Percentiles rank a stretch among this genome's conserved stretches.
Evolutionary conservation across 2,329 filamentous ascomycete species (phyloP).

Genomic region (Saccharata proteae): DNA sequence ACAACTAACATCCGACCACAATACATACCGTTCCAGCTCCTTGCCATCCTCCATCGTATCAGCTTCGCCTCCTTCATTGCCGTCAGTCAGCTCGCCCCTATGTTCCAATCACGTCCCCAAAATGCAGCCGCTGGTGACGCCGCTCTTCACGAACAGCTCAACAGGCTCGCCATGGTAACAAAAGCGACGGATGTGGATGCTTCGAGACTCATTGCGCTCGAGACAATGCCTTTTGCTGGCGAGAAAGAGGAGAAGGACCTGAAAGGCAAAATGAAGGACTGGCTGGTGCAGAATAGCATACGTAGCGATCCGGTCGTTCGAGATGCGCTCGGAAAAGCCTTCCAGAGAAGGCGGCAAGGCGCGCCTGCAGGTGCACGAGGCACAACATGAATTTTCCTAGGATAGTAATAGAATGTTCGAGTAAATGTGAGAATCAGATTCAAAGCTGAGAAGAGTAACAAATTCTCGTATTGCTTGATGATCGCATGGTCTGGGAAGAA

Average conservation of each 20-base stretch:
- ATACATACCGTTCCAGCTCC: conserved; percentile 75
- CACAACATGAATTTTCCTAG: conserved; percentile 16
- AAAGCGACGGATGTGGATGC: conserved; percentile 57
- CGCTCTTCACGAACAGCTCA: conserved; percentile 48
- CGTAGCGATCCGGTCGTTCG: conserved; percentile 68
- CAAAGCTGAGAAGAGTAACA: too few relatives aligned
- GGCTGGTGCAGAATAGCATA: conserved; percentile 78
- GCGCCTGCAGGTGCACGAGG: conserved; percentile 46
- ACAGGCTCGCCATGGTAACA: conserved; percentile 51
- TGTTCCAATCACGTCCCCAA: conserved; percentile 10
- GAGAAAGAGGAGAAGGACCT: conserved; percentile 54
- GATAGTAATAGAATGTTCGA: too few relatives aligned
- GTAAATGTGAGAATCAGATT: too few relatives aligned
- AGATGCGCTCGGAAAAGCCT: conserved; percentile 59
- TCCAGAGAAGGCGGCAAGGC: conserved; percentile 50
- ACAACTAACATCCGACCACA: conserved; percentile 39
- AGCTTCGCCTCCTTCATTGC: conserved; percentile 44
- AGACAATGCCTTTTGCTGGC: conserved; percentile 70
- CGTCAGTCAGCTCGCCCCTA: conserved; percentile 32
- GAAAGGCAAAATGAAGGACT: conserved; percentile 65
- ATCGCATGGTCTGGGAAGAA: too few relatives aligned
- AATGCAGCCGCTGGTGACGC: conserved; percentile 2
- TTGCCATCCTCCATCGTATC: conserved; percentile 62
- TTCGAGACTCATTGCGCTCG: conserved; percentile 57
- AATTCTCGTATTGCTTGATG: too few relatives aligned